Evolutionary conservation across 768 basidiomycete genomes (phyloP).

Genomic region (Tulasnella sp.): DNA sequence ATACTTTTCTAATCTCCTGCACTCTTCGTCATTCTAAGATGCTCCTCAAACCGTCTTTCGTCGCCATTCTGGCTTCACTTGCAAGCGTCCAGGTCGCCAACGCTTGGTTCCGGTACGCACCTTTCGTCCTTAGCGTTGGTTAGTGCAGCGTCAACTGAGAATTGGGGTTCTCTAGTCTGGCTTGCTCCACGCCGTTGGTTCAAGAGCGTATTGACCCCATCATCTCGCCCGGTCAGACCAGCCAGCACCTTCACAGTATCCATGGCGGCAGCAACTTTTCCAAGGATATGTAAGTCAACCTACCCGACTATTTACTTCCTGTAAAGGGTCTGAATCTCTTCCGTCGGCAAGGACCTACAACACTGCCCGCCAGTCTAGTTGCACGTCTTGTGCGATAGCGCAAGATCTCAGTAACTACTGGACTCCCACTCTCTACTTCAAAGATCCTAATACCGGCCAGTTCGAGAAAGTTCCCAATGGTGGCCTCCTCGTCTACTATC

Average conservation of each 20-base stretch:
- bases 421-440: constrained; percentile 26
- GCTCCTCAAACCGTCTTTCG: constrained; percentile 12
- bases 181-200: constrained; percentile 9
- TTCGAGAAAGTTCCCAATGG: constrained; percentile 26
- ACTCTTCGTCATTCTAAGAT: constrained; percentile 27
- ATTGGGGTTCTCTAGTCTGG: neutral
- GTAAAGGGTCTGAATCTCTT: neutral
- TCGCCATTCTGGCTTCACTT: neutral
- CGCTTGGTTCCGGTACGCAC: constrained; percentile 22
- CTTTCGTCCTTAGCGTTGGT: neutral
- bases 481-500: constrained; percentile 27
- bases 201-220: constrained; percentile 27
- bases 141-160: neutral
- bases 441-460: constrained; percentile 9
- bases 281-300: neutral
- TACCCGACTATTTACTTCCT: neutral
- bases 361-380: constrained; percentile 14
- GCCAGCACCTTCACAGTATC: constrained; percentile 25
- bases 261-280: constrained; percentile 20
- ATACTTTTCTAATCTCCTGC: neutral
- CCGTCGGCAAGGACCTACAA: constrained; percentile 22
- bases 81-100: constrained; percentile 11
- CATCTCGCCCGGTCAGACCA: constrained; percentile 9
- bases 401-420: constrained; percentile 27
- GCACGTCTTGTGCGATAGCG: constrained; percentile 21